Evolutionary conservation across 2,329 filamentous ascomycete genomes (phyloP), one percentile per base, ranked within the genome.

Genomic region (Rhexocercosporidium sp.): DNA sequence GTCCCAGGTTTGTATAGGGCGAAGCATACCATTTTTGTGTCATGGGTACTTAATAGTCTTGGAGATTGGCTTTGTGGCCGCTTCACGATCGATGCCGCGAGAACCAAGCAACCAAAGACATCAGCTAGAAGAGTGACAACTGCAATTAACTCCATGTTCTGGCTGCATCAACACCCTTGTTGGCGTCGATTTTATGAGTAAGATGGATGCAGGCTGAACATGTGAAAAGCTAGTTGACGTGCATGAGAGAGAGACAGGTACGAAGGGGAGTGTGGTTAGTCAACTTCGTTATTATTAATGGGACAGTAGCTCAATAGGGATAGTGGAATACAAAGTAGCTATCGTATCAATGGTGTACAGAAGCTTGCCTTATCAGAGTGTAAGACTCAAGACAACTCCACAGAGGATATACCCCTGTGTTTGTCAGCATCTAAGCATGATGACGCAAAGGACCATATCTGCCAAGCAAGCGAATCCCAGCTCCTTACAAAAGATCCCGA

Each of bases 11-110:
- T 53, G 31, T 53, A 53, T 53, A n/a, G 27, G 49, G 27, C 27
- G 27, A 53, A 5, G 22, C 49, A 53, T 53, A 53, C 49, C 49
- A 53, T 53, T 31, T 53, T 53, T n/a, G 49, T 34, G 18, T 53
- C 49, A 31, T 34, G 49, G 49, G 49, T 53, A 53, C 14, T 34
- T 53, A 25, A 53, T 53, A 53, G 49, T 31, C 25, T 53, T 53
- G 49, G 49, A 34, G 27, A 53, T 14, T 53, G 49, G 27, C 27
- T 53, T 31, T 53, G 49, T n/a, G 3, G 27, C 5, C 49, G 18
- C 27, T 53, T 11, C 27, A 53, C 27, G 27, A 31, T 31, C 49
- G 49, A 53, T 53, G 49, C 27, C 27, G 49, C 27, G 27, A 20
- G 14, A n/a, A 31, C 14, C 27, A 51, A 51, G 22, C 22, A 51